phyloP scores from a whole-genome alignment of 1,284 basidiomycete species.

The Sparassis latifolia region DNA sequence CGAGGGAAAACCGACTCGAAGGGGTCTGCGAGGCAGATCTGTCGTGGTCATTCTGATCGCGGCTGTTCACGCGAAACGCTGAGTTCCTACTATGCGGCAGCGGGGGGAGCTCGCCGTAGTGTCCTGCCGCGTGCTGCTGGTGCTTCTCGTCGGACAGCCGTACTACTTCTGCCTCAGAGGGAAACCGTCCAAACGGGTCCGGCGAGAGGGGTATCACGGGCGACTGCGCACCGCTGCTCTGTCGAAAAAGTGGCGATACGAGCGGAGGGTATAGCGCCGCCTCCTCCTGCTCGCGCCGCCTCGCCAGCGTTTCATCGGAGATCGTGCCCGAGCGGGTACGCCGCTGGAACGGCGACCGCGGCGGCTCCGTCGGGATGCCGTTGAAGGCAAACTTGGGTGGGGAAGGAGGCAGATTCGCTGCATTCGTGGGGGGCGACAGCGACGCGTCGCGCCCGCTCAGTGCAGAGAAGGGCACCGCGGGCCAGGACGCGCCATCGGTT shows the following conservation, averaged over 20 bases:
- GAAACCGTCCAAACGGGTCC: conserved; percentile 69
- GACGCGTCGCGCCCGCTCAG: conserved; percentile 16
- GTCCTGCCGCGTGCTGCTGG: conserved; percentile 4
- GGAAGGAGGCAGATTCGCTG: conserved; percentile 29
- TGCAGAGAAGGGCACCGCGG: conserved; percentile 30
- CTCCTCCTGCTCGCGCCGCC: conserved; percentile 46
- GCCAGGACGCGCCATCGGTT: conserved; percentile 26
- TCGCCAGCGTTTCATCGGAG: conserved; percentile 42
- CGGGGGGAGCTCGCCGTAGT: conserved; percentile 11
- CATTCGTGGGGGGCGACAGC: conserved; percentile 8
- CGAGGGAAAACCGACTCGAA: conserved; percentile 67
- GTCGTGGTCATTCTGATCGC: conserved; percentile 2
- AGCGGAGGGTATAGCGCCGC: conserved; percentile 36
- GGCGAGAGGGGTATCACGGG: conserved; percentile 68
- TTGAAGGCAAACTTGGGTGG: conserved; percentile 62
- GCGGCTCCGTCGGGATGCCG: conserved; percentile 55
- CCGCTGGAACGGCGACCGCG: conserved; percentile 36
- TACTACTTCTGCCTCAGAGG: conserved; percentile 38
- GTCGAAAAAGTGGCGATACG: conserved; percentile 23
- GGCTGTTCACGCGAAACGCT: conserved; percentile 10
- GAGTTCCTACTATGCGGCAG: conserved; percentile 5
- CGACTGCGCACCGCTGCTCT: conserved; percentile 22
- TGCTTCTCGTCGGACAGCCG: conserved; percentile 4
- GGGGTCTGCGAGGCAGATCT: conserved; percentile 16
- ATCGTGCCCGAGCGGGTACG: conserved; percentile 18